Conservation (phyloP, 352 stramenopile species). For the Globisporangium irregulare region DNA sequence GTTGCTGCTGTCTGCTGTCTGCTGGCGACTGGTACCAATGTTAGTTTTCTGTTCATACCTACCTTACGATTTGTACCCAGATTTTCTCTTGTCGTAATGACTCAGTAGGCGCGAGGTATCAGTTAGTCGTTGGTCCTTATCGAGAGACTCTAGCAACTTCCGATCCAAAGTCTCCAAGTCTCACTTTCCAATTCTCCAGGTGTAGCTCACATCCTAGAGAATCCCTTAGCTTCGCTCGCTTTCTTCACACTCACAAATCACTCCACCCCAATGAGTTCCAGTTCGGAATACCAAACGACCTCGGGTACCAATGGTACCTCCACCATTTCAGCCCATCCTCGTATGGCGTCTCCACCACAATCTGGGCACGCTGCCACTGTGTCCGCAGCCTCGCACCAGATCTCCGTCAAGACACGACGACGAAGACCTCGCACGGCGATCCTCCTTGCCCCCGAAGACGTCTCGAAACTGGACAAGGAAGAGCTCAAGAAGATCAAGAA, state of each 20-base stretch:
- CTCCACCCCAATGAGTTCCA: neutral
- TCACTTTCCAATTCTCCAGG: constrained; percentile 1
- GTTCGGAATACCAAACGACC: neutral
- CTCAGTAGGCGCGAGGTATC: neutral
- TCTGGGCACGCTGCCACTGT: neutral
- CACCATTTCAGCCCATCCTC: neutral
- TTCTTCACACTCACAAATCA: neutral
- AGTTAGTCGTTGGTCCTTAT: neutral
- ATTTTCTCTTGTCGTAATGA: constrained; percentile 2
- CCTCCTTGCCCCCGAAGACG: constrained; percentile 34
- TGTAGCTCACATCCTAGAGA: neutral
- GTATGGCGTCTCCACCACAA: neutral
- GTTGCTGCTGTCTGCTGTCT: neutral
- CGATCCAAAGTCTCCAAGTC: neutral
- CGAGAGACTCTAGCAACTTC: neutral
- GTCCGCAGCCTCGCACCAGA: neutral
- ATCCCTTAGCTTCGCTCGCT: too few relatives aligned
- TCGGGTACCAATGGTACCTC: neutral
- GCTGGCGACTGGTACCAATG: neutral
- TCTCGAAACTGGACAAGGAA: constrained; percentile 35
- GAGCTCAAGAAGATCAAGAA: constrained; percentile 74
- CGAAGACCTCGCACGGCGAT: constrained; percentile 51
- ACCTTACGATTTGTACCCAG: neutral
- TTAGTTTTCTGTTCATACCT: neutral
- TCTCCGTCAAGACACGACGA: constrained; percentile 14